phyloP scores from a whole-genome alignment of 2,329 filamentous ascomycete genomes.

The Lecanosticta acicola region DNA sequence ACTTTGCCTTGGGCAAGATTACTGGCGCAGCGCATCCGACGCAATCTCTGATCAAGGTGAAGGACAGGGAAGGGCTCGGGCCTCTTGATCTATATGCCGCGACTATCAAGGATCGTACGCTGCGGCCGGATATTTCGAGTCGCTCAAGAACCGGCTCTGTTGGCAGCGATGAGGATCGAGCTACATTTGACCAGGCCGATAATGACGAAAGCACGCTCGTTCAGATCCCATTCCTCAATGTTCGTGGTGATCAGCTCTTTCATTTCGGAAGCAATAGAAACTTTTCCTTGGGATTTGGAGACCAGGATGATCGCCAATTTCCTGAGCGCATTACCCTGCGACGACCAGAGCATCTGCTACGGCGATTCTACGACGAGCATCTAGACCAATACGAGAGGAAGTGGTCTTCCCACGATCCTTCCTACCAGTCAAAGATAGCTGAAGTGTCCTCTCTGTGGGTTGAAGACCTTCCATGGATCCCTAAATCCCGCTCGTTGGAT shows the following conservation, averaged over 20 bases:
- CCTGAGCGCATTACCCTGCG: slow-evolving; percentile 76
- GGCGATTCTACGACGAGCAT: slow-evolving; percentile 66
- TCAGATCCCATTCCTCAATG: slow-evolving; percentile 24
- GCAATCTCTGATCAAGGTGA: slow-evolving; percentile 82
- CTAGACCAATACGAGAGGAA: slow-evolving; percentile 40
- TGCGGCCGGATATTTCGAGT: slow-evolving; percentile 41
- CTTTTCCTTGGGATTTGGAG: slow-evolving; percentile 83
- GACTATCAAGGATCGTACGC: slow-evolving; percentile 73
- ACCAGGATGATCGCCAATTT: slow-evolving; percentile 89
- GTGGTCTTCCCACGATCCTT: slow-evolving; percentile 35
- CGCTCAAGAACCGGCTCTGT: slow-evolving; percentile 28
- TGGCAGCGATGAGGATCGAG: slow-evolving; percentile 44
- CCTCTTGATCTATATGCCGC: slow-evolving; percentile 89
- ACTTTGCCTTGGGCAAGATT: slow-evolving; percentile 58
- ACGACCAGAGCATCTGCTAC: slow-evolving; percentile 70
- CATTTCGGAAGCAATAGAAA: slow-evolving; percentile 97
- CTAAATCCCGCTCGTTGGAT: slow-evolving; percentile 65
- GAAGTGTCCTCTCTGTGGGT: slow-evolving; percentile 30
- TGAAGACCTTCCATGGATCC: slow-evolving; percentile 63
- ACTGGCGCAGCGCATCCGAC: slow-evolving; percentile 56
- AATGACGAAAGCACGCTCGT: slow-evolving; percentile 32
- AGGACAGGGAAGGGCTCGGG: slow-evolving; percentile 90
- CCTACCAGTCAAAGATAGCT: slow-evolving; percentile 17
- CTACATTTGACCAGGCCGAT: slow-evolving; percentile 48
- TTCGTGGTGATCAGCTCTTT: slow-evolving; percentile 77